phyloP scores from a whole-genome alignment of 2,329 filamentous ascomycete genomes.

The Penicillium hesseltinei region DNA sequence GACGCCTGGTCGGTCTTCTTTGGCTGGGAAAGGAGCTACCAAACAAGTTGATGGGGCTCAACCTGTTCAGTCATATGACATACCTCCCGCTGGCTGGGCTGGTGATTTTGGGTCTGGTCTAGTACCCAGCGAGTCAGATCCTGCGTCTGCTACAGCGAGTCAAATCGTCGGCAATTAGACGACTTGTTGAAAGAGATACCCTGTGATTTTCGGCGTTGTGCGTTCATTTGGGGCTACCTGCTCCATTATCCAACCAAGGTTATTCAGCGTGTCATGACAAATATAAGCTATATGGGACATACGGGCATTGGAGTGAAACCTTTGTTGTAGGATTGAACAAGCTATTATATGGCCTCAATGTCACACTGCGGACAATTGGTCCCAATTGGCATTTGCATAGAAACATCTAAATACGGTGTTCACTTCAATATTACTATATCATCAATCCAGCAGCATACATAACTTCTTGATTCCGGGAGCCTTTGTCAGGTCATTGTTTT shows the following conservation, averaged over 20 bases:
- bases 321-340: neutral
- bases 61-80: neutral
- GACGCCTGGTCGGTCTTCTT: neutral
- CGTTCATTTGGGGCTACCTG: neutral
- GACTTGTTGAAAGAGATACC: neutral
- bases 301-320: neutral
- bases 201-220: neutral
- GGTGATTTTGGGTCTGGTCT: neutral
- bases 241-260: neutral
- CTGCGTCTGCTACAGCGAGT: neutral
- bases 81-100: neutral
- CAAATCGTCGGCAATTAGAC: neutral
- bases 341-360: neutral
- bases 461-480: neutral
- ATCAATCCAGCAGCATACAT: neutral
- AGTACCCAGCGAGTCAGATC: neutral
- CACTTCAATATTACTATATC: no score
- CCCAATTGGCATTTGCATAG: neutral
- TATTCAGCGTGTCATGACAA: neutral
- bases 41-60: neutral
- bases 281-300: neutral
- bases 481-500: neutral
- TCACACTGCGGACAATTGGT: neutral
- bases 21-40: neutral
- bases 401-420: neutral